A percentile compares a stretch with the other conserved stretches of the same genome.
These are phyloP conservation scores for Trichoderma semiorbis DNA, from an alignment of 2,329 filamentous ascomycete species.

Conservation along the genomic window DNA sequence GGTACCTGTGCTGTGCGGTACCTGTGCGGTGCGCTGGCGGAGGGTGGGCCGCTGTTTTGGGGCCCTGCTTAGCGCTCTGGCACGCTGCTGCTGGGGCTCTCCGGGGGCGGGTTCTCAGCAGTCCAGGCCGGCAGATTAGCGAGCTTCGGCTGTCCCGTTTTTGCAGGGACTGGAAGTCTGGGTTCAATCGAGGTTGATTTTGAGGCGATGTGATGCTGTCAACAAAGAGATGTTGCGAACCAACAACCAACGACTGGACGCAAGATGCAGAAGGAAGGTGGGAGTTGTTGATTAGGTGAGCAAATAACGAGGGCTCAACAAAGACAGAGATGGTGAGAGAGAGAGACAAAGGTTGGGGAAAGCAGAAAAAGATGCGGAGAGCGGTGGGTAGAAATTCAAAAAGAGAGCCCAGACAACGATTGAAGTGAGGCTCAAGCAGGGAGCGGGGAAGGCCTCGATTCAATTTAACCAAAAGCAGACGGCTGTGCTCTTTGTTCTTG, in stretches of 20 bases:
- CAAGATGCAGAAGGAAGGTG: background rate
- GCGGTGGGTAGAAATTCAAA: background rate
- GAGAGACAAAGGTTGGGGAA: background rate
- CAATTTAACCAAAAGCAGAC: background rate
- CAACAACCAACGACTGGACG: background rate
- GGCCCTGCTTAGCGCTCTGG: conserved; percentile 14
- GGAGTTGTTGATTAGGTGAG: background rate
- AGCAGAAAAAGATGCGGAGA: background rate
- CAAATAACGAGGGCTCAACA: background rate
- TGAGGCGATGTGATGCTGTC: background rate
- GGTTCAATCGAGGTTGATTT: background rate
- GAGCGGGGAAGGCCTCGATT: background rate
- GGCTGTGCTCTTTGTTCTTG: background rate
- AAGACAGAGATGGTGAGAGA: background rate
- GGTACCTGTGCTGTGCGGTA: background rate
- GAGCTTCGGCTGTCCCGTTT: conserved; percentile 17
- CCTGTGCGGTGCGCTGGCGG: conserved; percentile 8
- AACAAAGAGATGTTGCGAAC: background rate
- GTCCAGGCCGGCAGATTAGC: conserved; percentile 20
- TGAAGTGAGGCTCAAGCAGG: background rate
- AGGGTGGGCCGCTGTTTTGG: background rate
- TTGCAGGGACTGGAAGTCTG: background rate
- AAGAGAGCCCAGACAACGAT: background rate
- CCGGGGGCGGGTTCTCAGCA: conserved; percentile 7
- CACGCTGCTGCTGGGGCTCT: background rate